Evolutionary conservation across 352 stramenopile species (phyloP), one percentile per base, ranked within the genome.

Genomic region (Bremia lactucae): DNA sequence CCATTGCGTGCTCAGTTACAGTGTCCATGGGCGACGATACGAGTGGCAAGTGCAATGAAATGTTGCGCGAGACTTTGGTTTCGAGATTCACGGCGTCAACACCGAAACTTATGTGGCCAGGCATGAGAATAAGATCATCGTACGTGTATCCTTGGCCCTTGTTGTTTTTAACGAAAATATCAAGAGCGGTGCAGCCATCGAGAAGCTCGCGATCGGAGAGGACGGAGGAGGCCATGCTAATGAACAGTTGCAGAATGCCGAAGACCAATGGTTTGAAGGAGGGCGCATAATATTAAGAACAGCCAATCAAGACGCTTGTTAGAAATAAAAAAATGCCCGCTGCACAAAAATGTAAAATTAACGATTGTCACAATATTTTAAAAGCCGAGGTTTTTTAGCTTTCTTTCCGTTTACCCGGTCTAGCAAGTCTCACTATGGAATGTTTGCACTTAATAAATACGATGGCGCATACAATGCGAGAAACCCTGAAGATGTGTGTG

Each of bases 21-120:
- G 97, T 99, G 76, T 99, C 97, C 97, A 99, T 99, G 18, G 96
- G 96, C 43, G 94, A 98, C 13, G 83, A 97, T 20, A 98, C 90
- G 21, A 99, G 89, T 18, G 96, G 96, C 38, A 95, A 49, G 8
- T 95, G 94, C 49, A 99, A 65, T 34, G 68, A 87, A 51, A 99
- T 99, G 60, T 97, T 97, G 51, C 69, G 77, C 36, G 90, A 80
- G 34, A 95, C 77, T 49, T 91, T 90, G 15, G 94, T 97, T 26
- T 96, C 91, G 42, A 99, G 85, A 42, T 96, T 76, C 46, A 94
- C 81, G 36, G 79, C 72, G 37, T 82, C 79, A 55, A 88, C 85
- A 2, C 72, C 76, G 15, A 82, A 82, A 14, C 77, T 62, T 22
- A 82, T 82, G 40, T 90, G 85, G 21, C 76, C 77, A 5, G 83